Evolutionary conservation across 2,329 filamentous ascomycete genomes (phyloP).

Genomic region (Alternaria rosae): DNA sequence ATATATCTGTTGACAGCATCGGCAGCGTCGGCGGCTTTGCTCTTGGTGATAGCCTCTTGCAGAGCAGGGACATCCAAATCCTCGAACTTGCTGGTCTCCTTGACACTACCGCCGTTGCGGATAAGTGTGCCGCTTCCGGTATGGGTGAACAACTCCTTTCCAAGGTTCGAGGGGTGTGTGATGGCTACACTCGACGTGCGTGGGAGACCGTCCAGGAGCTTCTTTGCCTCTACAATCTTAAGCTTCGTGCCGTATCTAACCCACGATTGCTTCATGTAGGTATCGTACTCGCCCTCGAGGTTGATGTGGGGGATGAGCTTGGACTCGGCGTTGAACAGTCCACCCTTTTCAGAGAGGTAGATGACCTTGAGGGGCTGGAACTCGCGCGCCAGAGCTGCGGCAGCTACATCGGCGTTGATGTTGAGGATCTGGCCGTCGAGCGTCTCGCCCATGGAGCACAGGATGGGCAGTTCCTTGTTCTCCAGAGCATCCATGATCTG

Average conservation of each 20-base stretch:
- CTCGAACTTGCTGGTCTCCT: conserved; percentile 72
- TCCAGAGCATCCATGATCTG: conserved; percentile 91
- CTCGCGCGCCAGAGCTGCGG: conserved; percentile 86
- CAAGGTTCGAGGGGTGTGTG: conserved; percentile 92
- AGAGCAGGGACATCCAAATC: conserved; percentile 81
- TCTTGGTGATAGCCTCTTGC: conserved; percentile 81
- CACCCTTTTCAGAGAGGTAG: conserved; percentile 97
- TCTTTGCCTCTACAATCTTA: conserved; percentile 98
- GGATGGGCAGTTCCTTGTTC: conserved; percentile 84
- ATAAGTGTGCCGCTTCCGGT: conserved; percentile 94
- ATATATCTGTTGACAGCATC: conserved; percentile 88
- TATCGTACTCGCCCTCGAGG: conserved; percentile 93
- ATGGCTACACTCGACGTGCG: conserved; percentile 95
- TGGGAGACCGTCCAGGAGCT: conserved; percentile 85
- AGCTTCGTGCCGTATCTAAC: conserved; percentile 92
- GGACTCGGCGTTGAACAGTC: conserved; percentile 91
- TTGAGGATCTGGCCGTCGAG: conserved; percentile 91
- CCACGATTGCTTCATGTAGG: conserved; percentile 93
- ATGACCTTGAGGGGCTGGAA: conserved; percentile 96
- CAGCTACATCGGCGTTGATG: conserved; percentile 96
- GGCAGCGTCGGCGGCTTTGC: conserved; percentile 80
- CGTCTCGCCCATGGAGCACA: conserved; percentile 96
- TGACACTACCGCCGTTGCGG: conserved; percentile 87
- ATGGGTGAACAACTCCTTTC: conserved; percentile 97
- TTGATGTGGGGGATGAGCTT: conserved; percentile 98